Conservation (phyloP, 805 yeast genomes). For the Candida easanensis region DNA sequence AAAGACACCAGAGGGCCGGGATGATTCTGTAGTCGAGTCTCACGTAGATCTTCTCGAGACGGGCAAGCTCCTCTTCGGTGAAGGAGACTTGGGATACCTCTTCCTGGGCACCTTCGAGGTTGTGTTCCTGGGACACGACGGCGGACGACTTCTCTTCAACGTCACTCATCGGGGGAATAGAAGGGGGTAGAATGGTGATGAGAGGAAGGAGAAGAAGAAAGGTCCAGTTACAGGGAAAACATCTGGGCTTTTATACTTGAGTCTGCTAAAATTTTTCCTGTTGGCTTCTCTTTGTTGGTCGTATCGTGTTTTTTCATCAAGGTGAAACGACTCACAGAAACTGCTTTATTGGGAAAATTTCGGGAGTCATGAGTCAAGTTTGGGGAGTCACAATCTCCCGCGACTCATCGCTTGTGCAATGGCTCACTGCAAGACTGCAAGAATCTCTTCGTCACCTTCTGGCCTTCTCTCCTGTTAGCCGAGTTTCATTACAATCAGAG, state of each 20-base stretch:
- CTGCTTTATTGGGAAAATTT: conserved; percentile 8
- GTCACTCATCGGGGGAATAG: conserved; percentile 15
- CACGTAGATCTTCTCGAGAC: conserved; percentile 54
- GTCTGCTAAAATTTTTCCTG: neutral
- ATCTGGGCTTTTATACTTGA: neutral
- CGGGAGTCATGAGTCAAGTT: conserved; percentile 16
- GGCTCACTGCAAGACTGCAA: no score
- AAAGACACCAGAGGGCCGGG: conserved; percentile 79
- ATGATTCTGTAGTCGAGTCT: conserved; percentile 68
- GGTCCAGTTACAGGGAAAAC: neutral
- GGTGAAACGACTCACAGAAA: conserved; percentile 13
- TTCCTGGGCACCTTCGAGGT: neutral
- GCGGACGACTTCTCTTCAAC: conserved; percentile 12
- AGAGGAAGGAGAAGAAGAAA: neutral
- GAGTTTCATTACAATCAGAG: no score
- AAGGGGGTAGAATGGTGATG: no score
- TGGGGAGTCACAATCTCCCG: conserved; percentile 7
- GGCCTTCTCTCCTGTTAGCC: no score
- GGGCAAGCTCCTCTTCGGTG: conserved; percentile 30
- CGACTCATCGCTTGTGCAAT: no score
- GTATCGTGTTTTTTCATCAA: neutral
- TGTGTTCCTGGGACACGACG: conserved; percentile 9
- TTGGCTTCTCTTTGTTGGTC: neutral
- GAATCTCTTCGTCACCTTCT: no score
- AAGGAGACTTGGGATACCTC: conserved; percentile 7